phyloP scores from a whole-genome alignment of 352 stramenopile genomes.

The Blastocystis sp. region DNA sequence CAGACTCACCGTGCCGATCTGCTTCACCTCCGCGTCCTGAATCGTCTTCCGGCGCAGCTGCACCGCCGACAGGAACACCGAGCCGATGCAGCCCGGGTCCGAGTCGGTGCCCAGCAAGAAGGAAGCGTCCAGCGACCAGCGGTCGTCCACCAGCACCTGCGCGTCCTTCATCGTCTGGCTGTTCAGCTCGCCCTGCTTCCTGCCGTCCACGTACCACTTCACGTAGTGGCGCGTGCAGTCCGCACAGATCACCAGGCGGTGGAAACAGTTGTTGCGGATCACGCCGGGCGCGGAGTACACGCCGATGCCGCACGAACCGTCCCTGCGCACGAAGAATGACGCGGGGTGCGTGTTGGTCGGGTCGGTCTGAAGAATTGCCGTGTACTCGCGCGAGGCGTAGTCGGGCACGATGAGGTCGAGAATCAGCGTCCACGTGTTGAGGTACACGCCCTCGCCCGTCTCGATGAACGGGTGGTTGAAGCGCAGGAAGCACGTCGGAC shows the following conservation, averaged over 20 bases:
- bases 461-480: constrained; percentile 19
- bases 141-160: constrained; percentile 58
- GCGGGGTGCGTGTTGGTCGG: constrained; percentile 46
- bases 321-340: constrained; percentile 47
- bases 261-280: constrained; percentile 56
- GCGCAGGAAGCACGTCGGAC: neutral
- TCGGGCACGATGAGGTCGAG: constrained; percentile 57
- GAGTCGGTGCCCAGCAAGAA: constrained; percentile 62
- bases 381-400: constrained; percentile 29
- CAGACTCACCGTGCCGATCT: constrained; percentile 50
- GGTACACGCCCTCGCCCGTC: constrained; percentile 48
- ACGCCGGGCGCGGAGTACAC: constrained; percentile 55
- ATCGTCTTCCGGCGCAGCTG: constrained; percentile 60
- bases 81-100: constrained; percentile 23
- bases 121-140: constrained; percentile 51
- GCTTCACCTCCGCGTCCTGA: constrained; percentile 6
- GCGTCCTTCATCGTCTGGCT: neutral
- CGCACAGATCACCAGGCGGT: constrained; percentile 49
- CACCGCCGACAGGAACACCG: constrained; percentile 28
- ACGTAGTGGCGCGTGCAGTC: constrained; percentile 8
- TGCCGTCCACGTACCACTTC: constrained; percentile 62
- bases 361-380: constrained; percentile 56
- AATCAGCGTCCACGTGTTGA: constrained; percentile 61
- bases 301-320: constrained; percentile 61
- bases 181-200: constrained; percentile 48